A percentile compares a stretch with the other conserved stretches of the same genome.
phyloP scores from a whole-genome alignment of 768 basidiomycete species.

The Boletus rubescentipes region DNA sequence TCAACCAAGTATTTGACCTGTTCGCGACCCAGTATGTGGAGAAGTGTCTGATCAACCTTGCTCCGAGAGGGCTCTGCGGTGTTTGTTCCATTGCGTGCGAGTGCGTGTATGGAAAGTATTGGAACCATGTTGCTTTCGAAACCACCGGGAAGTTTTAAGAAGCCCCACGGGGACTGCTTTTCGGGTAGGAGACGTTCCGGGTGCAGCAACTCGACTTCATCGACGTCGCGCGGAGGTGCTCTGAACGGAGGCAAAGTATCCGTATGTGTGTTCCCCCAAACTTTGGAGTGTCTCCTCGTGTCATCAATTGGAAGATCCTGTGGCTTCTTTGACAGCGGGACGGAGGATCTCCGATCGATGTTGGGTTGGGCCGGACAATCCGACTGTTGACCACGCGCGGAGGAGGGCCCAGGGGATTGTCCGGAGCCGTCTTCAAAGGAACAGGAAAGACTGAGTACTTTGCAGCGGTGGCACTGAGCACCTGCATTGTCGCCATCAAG shows the following conservation, averaged over 20 bases:
- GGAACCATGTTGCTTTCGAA: constrained; percentile 46
- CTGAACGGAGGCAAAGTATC: constrained; percentile 20
- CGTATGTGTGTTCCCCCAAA: constrained; percentile 20
- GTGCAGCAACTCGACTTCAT: constrained; percentile 32
- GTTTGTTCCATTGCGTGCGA: constrained; percentile 32
- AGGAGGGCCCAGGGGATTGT: constrained; percentile 14
- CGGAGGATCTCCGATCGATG: constrained; percentile 26
- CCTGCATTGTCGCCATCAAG: constrained; percentile 40
- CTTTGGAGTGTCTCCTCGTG: constrained; percentile 18
- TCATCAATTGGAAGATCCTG: constrained; percentile 24
- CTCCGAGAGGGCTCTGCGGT: constrained; percentile 20
- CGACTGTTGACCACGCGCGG: constrained; percentile 19
- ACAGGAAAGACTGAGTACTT: constrained; percentile 45
- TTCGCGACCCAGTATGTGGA: constrained; percentile 33
- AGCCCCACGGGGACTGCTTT: constrained; percentile 38
- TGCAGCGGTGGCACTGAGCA: constrained; percentile 48
- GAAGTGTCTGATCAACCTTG: constrained; percentile 29
- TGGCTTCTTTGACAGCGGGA: constrained; percentile 19
- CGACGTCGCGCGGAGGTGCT: constrained; percentile 15
- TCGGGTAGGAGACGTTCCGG: constrained; percentile 39
- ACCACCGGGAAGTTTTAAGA: constrained; percentile 37
- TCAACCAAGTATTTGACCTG: constrained; percentile 39
- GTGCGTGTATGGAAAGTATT: constrained; percentile 45
- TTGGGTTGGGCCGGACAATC: constrained; percentile 21
- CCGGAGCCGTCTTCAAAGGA: constrained; percentile 41